These are phyloP conservation scores for Candida orba DNA, from an alignment of 805 yeast species.

Conservation along the genomic window DNA sequence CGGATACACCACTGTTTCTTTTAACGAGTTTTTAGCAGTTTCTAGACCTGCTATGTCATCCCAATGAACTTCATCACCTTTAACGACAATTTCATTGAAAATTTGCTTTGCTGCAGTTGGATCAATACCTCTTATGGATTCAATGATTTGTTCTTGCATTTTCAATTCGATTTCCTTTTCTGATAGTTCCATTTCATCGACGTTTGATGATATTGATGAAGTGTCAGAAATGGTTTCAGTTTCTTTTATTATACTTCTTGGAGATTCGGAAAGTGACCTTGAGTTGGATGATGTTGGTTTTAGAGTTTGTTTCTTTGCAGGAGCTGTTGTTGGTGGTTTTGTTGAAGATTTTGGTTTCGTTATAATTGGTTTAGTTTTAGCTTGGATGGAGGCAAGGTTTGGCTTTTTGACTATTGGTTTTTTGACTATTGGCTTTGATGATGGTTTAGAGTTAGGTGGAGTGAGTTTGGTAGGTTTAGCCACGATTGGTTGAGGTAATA, in stretches of 20 bases:
- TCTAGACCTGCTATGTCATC: slow-evolving; percentile 93
- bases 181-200: slow-evolving; percentile 19
- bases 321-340: slow-evolving; percentile 1
- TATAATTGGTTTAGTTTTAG: not conserved
- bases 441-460: not conserved
- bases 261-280: slow-evolving; percentile 18
- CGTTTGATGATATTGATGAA: slow-evolving; percentile 11
- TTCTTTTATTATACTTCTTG: slow-evolving; percentile 16
- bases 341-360: slow-evolving; percentile 7
- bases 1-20: slow-evolving; percentile 96
- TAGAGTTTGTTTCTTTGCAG: slow-evolving; percentile 1
- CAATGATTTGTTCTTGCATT: slow-evolving; percentile 28
- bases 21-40: slow-evolving; percentile 77
- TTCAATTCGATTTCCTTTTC: slow-evolving; percentile 24
- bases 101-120: slow-evolving; percentile 74
- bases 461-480: too few relatives aligned
- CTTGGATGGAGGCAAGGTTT: not conserved
- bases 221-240: slow-evolving; percentile 18
- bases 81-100: slow-evolving; percentile 79
- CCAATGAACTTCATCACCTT: slow-evolving; percentile 93
- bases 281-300: not conserved
- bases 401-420: not conserved
- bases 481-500: not conserved
- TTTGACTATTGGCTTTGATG: not conserved
- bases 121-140: slow-evolving; percentile 60